phyloP scores from a whole-genome alignment of 1,139 yeast species.

The Nematodospora anomalae region DNA sequence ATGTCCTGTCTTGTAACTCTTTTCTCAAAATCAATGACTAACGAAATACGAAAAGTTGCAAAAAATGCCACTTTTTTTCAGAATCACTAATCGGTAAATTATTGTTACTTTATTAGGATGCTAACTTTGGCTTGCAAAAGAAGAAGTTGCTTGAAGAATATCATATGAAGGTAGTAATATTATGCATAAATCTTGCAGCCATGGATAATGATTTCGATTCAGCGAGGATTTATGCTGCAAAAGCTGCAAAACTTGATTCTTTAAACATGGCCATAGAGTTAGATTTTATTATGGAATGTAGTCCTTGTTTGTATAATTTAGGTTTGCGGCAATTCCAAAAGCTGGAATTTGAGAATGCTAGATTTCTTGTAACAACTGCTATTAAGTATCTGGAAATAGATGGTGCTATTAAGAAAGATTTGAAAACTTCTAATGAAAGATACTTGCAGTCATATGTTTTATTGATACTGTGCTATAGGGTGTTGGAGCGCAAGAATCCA shows the following conservation, averaged over 20 bases:
- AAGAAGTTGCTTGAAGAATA: conserved; percentile 5
- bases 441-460: conserved; percentile 11
- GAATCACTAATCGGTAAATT: conserved; percentile 9
- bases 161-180: conserved; percentile 8
- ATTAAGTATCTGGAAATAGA: conserved; percentile 10
- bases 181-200: conserved; percentile 11
- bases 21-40: conserved; percentile 13
- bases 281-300: conserved; percentile 11
- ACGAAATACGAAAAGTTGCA: conserved; percentile 14
- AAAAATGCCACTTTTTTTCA: conserved; percentile 11
- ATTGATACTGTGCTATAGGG: conserved; percentile 10
- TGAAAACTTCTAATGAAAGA: conserved; percentile 6
- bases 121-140: conserved; percentile 1
- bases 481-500: conserved; percentile 5
- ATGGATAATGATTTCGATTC: conserved; percentile 6
- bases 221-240: conserved; percentile 9
- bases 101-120: conserved; percentile 8
- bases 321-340: conserved; percentile 7
- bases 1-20: conserved; percentile 19
- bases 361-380: conserved; percentile 7
- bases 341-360: conserved; percentile 5
- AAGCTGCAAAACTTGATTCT: conserved; percentile 1
- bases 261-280: conserved; percentile 1
- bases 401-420: conserved; percentile 1
- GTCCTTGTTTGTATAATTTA: conserved; percentile 11